These are phyloP conservation scores for Penicillium janthinellum DNA, from an alignment of 2,329 filamentous ascomycete species.

Conservation along the genomic window DNA sequence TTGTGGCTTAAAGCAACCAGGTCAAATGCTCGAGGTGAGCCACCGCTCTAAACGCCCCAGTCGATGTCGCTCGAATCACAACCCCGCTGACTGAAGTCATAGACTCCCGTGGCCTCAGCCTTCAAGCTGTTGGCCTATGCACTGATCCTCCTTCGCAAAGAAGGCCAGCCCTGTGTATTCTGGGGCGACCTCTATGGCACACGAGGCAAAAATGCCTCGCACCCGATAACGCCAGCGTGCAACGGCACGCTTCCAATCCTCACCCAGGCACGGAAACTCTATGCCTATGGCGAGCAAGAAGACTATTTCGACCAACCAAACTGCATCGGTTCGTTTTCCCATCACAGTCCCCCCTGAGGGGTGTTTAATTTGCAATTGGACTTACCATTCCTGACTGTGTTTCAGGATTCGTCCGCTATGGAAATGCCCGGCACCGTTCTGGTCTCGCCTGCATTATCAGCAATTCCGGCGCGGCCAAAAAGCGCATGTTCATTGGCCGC, in stretches of 20 bases:
- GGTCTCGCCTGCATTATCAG: conserved; percentile 61
- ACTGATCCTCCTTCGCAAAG: conserved; percentile 66
- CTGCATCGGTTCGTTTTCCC: conserved; percentile 56
- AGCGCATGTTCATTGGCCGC: conserved; percentile 64
- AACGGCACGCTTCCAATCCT: conserved; percentile 60
- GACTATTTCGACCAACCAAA: conserved; percentile 65
- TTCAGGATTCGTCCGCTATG: conserved; percentile 54
- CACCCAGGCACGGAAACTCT: conserved; percentile 64
- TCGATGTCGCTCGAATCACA: not conserved
- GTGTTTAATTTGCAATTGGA: not conserved
- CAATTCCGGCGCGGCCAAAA: conserved; percentile 51
- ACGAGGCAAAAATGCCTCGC: conserved; percentile 45
- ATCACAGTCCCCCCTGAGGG: not conserved
- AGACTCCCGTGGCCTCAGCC: conserved; percentile 63
- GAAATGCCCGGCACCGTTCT: conserved; percentile 51
- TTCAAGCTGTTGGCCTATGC: conserved; percentile 74
- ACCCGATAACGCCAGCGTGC: conserved; percentile 56
- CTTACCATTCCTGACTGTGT: not conserved
- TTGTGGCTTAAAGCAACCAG: conserved; percentile 54
- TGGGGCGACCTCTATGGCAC: conserved; percentile 71
- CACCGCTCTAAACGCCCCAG: not conserved
- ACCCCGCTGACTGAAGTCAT: not conserved
- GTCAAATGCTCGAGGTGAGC: conserved; percentile 60
- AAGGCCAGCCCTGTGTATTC: conserved; percentile 68
- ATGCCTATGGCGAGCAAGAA: conserved; percentile 66